Evolutionary conservation across 305 asterid genomes (phyloP).

Genomic region (Plantago lanceolata): DNA sequence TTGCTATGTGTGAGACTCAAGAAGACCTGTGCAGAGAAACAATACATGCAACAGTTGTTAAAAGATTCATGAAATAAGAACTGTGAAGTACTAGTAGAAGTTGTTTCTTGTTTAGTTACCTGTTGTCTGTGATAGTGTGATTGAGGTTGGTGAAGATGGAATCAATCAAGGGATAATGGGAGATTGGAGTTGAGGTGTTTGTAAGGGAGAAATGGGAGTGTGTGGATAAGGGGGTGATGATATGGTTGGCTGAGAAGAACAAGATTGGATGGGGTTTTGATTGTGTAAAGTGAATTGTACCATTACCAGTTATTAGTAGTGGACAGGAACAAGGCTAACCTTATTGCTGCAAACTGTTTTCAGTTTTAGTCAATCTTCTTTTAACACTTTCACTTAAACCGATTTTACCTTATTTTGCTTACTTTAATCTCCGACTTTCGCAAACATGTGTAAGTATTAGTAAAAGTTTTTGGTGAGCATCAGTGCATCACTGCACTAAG

Average conservation of each 20-base stretch:
- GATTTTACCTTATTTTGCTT: no score
- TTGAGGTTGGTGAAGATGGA: conserved; percentile 18
- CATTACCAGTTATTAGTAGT: conserved; percentile 18
- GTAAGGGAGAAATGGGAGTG: conserved; percentile 37
- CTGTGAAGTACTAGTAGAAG: neutral
- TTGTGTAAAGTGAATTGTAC: neutral
- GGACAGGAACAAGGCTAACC: conserved; percentile 17
- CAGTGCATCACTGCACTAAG: no score
- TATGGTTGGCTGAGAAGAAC: conserved; percentile 49
- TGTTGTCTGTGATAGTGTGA: no score
- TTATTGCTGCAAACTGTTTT: neutral
- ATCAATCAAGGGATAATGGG: conserved; percentile 26
- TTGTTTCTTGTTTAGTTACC: neutral
- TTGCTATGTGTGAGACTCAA: conserved; percentile 34
- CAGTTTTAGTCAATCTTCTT: neutral
- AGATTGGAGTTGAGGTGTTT: conserved; percentile 30
- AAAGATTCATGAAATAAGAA: neutral
- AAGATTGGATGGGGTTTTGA: conserved; percentile 38
- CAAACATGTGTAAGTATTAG: no score
- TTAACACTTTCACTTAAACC: no score
- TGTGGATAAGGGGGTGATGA: conserved; percentile 54
- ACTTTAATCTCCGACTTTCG: no score
- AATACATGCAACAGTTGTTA: no score
- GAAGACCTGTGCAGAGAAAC: conserved; percentile 4
- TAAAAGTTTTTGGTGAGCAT: no score